These are phyloP conservation scores for Fusarium sp. DNA, from an alignment of 2,329 filamentous ascomycete species.

Conservation along the genomic window DNA sequence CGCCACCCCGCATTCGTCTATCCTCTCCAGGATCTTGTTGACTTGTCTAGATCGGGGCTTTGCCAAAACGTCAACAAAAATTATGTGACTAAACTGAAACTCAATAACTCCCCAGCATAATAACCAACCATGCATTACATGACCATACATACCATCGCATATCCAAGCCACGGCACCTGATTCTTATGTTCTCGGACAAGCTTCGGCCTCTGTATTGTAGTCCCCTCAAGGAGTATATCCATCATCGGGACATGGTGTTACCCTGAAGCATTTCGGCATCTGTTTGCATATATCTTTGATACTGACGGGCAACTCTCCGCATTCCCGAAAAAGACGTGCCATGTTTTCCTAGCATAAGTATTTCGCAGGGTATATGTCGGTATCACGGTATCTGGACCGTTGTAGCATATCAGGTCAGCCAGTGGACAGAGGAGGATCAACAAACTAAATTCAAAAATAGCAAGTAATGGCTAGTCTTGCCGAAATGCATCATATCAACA, in stretches of 20 bases:
- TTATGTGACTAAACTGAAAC: slow-evolving; percentile 32
- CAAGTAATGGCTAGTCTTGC: slow-evolving; percentile 2
- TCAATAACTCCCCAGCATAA: slow-evolving; percentile 25
- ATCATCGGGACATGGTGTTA: slow-evolving; percentile 16
- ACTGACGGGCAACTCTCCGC: slow-evolving; percentile 30
- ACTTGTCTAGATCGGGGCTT: slow-evolving; percentile 32
- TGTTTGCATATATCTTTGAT: neutral
- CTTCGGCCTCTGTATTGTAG: slow-evolving; percentile 22
- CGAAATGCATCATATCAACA: neutral
- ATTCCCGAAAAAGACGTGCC: slow-evolving; percentile 20
- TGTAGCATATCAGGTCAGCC: slow-evolving; percentile 1
- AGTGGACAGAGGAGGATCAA: neutral
- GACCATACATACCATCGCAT: slow-evolving; percentile 14
- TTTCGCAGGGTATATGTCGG: slow-evolving; percentile 15
- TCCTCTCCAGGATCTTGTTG: slow-evolving; percentile 38
- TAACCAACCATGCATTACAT: neutral
- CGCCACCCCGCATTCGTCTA: slow-evolving; percentile 39
- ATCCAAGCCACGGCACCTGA: slow-evolving; percentile 14
- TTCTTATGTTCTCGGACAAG: slow-evolving; percentile 23
- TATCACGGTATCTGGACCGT: slow-evolving; percentile 28
- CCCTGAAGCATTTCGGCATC: slow-evolving; percentile 26
- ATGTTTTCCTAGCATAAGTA: neutral
- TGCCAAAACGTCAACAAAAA: slow-evolving; percentile 33
- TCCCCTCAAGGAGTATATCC: neutral
- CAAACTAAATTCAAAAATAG: neutral